Percentiles rank a stretch among this genome's conserved stretches.
These are phyloP conservation scores for Thielaviopsis euricoi DNA, from an alignment of 2,329 filamentous ascomycete species.

Conservation along the genomic window DNA sequence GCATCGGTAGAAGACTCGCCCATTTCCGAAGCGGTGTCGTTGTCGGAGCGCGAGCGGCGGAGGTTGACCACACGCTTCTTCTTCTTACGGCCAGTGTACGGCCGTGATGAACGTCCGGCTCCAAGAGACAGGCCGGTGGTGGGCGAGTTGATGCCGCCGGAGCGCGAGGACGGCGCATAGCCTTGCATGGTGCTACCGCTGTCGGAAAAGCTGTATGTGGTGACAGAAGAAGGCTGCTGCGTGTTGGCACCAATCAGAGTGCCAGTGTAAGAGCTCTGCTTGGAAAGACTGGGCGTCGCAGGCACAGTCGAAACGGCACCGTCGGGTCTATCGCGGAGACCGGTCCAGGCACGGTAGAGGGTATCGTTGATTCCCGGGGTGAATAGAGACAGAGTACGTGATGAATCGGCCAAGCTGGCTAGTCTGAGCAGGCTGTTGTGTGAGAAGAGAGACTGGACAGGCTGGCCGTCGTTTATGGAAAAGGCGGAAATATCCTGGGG, in stretches of 20 bases:
- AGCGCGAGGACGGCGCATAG: slow-evolving; percentile 37
- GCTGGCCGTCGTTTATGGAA: slow-evolving; percentile 60
- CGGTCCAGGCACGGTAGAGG: slow-evolving; percentile 85
- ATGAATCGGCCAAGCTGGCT: slow-evolving; percentile 69
- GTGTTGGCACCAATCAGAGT: slow-evolving; percentile 3
- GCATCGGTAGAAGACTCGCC: slow-evolving; percentile 32
- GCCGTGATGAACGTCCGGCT: slow-evolving; percentile 38
- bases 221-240: slow-evolving; percentile 21
- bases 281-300: slow-evolving; percentile 36
- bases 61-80: slow-evolving; percentile 75
- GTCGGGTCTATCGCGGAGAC: slow-evolving; percentile 55
- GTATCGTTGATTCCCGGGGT: slow-evolving; percentile 82
- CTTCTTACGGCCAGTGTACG: slow-evolving; percentile 53
- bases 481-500: slow-evolving; percentile 59
- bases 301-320: slow-evolving; percentile 19
- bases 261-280: slow-evolving; percentile 40
- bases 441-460: slow-evolving; percentile 81
- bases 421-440: slow-evolving; percentile 83
- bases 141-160: slow-evolving; percentile 23
- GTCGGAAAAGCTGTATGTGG: slow-evolving; percentile 60
- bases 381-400: slow-evolving; percentile 78
- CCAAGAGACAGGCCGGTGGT: slow-evolving; percentile 45
- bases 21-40: slow-evolving; percentile 22
- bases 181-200: slow-evolving; percentile 47
- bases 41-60: slow-evolving; percentile 41